A percentile compares a stretch with the other conserved stretches of the same genome.
These are phyloP conservation scores for Yamadazyma paraphyllophila DNA, from an alignment of 805 yeast species.

Conservation along the genomic window DNA sequence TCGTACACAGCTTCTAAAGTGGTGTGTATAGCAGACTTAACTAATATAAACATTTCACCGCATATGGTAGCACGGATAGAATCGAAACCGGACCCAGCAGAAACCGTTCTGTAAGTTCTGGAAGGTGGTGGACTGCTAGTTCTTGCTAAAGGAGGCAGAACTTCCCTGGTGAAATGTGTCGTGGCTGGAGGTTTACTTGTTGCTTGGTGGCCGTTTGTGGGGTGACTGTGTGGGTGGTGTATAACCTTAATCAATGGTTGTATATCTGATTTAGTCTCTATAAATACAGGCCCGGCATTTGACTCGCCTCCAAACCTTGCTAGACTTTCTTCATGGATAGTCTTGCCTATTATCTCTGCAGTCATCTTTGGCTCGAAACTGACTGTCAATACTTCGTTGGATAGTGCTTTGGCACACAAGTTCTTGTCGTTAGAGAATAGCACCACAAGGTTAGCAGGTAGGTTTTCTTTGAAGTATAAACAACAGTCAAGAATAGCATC, in stretches of 20 bases:
- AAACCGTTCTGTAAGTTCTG: no score
- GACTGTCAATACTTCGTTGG: slow-evolving; percentile 65
- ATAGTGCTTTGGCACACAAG: slow-evolving; percentile 72
- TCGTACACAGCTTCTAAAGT: slow-evolving; percentile 57
- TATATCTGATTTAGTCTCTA: background rate
- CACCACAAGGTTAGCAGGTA: slow-evolving; percentile 44
- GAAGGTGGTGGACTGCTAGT: no score
- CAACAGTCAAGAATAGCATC: slow-evolving; percentile 88
- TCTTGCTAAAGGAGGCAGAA: no score
- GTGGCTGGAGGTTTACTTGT: background rate
- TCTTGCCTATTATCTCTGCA: slow-evolving; percentile 41
- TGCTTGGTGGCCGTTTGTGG: background rate
- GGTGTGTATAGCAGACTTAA: slow-evolving; percentile 46
- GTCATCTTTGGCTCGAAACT: slow-evolving; percentile 47
- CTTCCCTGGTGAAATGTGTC: no score
- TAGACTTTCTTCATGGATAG: slow-evolving; percentile 35
- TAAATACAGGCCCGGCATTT: slow-evolving; percentile 2
- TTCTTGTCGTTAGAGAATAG: slow-evolving; percentile 81
- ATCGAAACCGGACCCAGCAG: background rate
- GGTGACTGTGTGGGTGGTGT: no score
- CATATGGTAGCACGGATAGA: slow-evolving; percentile 23
- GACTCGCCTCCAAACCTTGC: slow-evolving; percentile 18
- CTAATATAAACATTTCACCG: slow-evolving; percentile 40
- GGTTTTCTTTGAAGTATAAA: slow-evolving; percentile 50
- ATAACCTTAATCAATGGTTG: no score